These are phyloP conservation scores for Lavandula angustifolia DNA, from an alignment of 257 asterid genomes.

Conservation along the genomic window DNA sequence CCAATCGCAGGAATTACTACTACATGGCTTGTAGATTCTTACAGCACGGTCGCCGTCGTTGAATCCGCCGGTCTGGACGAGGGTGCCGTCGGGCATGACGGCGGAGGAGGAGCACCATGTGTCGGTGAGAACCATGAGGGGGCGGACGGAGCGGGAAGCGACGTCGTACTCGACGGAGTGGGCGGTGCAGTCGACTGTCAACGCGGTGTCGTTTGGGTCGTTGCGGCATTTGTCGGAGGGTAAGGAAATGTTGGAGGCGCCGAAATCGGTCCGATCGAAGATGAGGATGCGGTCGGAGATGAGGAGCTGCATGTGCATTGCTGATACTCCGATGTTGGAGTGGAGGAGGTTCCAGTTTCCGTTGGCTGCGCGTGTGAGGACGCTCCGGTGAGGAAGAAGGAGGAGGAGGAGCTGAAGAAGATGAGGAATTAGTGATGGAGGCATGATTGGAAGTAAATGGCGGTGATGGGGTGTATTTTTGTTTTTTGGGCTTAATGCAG, in stretches of 20 bases:
- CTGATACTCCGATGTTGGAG: slow-evolving; percentile 23
- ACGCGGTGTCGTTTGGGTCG: slow-evolving; percentile 25
- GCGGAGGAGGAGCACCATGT: slow-evolving; percentile 72
- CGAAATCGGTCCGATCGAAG: slow-evolving; percentile 31
- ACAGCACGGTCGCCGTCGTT: slow-evolving; percentile 47
- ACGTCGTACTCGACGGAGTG: slow-evolving; percentile 61
- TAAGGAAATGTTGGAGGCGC: slow-evolving; percentile 46
- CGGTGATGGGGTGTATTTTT: background rate
- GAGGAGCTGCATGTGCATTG: slow-evolving; percentile 41
- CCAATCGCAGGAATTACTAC: slow-evolving; percentile 50
- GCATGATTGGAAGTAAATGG: slow-evolving; percentile 15
- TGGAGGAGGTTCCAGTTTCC: slow-evolving; percentile 29
- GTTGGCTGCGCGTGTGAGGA: slow-evolving; percentile 22
- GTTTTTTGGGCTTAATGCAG: no score
- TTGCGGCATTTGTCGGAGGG: slow-evolving; percentile 44
- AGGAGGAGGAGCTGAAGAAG: slow-evolving; percentile 3
- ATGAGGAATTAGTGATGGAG: background rate
- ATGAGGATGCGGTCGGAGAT: slow-evolving; percentile 28
- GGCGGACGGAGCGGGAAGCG: slow-evolving; percentile 48
- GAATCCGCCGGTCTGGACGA: slow-evolving; percentile 58
- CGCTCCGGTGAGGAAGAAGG: background rate
- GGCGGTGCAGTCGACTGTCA: slow-evolving; percentile 53
- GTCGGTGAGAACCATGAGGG: slow-evolving; percentile 54
- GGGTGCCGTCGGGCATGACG: slow-evolving; percentile 47
- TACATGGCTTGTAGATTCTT: slow-evolving; percentile 39